Conservation (phyloP, 1,284 basidiomycete species). For the Mycocalia duriaeana region DNA sequence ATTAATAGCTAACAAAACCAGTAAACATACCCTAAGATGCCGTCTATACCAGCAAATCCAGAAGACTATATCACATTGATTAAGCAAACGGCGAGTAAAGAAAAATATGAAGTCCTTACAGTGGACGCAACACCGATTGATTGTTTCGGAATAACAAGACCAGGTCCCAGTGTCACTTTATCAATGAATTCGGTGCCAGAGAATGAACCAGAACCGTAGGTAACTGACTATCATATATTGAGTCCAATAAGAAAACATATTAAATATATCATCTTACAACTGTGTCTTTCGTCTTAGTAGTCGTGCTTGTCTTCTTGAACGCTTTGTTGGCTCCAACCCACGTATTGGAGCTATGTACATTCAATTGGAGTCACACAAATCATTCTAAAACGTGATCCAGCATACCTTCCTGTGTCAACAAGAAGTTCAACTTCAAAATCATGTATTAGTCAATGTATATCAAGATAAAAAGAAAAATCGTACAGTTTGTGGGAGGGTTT, state of each 20-base stretch:
- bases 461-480: background rate
- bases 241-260: background rate
- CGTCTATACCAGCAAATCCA: constrained; percentile 40
- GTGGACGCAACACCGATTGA: constrained; percentile 53
- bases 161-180: constrained; percentile 32
- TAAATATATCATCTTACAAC: background rate
- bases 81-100: background rate
- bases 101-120: constrained; percentile 17
- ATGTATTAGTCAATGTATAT: background rate
- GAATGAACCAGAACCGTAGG: constrained; percentile 51
- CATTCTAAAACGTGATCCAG: background rate
- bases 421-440: background rate
- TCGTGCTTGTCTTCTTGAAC: background rate
- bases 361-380: background rate
- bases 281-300: background rate
- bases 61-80: constrained; percentile 15
- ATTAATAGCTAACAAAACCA: background rate
- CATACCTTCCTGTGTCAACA: background rate
- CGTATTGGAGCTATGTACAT: background rate
- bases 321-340: background rate
- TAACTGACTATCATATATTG: constrained; percentile 34
- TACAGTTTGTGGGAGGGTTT: background rate
- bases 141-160: constrained; percentile 37
- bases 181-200: constrained; percentile 48
- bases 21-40: constrained; percentile 44